Evolutionary conservation across 768 basidiomycete genomes (phyloP).

Genomic region (Auricularia sp.): DNA sequence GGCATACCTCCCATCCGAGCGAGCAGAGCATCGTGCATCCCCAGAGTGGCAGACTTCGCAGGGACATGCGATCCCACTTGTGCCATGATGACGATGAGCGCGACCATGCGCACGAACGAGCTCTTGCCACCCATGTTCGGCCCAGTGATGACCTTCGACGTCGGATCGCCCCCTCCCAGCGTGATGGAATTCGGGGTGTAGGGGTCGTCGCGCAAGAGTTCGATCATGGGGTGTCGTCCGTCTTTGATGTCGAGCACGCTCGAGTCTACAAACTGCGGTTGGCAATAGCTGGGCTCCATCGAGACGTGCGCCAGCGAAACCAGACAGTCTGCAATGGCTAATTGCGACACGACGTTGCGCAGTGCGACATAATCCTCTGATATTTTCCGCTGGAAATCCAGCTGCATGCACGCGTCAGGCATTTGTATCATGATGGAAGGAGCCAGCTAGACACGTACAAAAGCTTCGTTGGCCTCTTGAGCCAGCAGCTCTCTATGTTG

Average conservation of each 20-base stretch:
- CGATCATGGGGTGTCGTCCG: slow-evolving; percentile 93
- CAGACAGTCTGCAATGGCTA: slow-evolving; percentile 82
- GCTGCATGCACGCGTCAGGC: neutral
- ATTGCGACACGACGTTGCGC: slow-evolving; percentile 64
- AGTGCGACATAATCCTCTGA: slow-evolving; percentile 60
- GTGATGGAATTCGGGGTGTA: slow-evolving; percentile 76
- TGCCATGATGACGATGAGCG: slow-evolving; percentile 57
- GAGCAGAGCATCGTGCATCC: slow-evolving; percentile 74
- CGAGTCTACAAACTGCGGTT: slow-evolving; percentile 58
- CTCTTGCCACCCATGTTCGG: slow-evolving; percentile 90
- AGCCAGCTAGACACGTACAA: slow-evolving; percentile 18
- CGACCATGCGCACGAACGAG: slow-evolving; percentile 69
- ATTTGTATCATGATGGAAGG: neutral
- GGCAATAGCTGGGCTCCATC: slow-evolving; percentile 61
- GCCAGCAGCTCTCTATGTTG: slow-evolving; percentile 65
- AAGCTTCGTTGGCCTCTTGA: slow-evolving; percentile 56
- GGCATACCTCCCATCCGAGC: slow-evolving; percentile 81
- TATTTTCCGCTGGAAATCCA: slow-evolving; percentile 59
- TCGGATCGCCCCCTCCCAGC: slow-evolving; percentile 44
- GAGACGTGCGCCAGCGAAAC: slow-evolving; percentile 76
- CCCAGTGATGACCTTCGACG: slow-evolving; percentile 68
- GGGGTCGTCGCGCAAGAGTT: slow-evolving; percentile 62
- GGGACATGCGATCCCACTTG: slow-evolving; percentile 95
- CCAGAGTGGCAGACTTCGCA: slow-evolving; percentile 58
- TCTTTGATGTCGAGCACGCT: slow-evolving; percentile 60